These are phyloP conservation scores for Macroventuria anomochaeta DNA, from an alignment of 2,329 filamentous ascomycete genomes.

Conservation along the genomic window DNA sequence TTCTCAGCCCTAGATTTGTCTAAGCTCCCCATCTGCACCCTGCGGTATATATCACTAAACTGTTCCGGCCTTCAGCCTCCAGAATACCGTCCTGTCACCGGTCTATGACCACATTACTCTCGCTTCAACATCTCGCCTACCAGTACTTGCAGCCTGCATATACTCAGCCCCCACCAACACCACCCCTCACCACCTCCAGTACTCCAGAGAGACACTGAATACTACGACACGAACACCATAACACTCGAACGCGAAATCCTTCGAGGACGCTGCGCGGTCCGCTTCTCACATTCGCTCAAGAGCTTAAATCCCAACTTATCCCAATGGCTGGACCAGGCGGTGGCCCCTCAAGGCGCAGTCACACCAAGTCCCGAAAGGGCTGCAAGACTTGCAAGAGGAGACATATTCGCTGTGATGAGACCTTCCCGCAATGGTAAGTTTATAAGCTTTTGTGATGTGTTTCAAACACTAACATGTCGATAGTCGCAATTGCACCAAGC, in stretches of 20 bases:
- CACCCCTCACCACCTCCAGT: constrained; percentile 22
- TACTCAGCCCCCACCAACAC: constrained; percentile 41
- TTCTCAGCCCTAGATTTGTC: constrained; percentile 24
- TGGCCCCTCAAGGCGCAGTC: constrained; percentile 87
- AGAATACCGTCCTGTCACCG: constrained; percentile 39
- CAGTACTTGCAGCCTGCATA: constrained; percentile 41
- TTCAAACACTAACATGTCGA: constrained; percentile 28
- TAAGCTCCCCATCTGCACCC: constrained; percentile 40
- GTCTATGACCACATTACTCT: constrained; percentile 41
- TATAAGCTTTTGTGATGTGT: not conserved
- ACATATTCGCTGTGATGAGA: constrained; percentile 98
- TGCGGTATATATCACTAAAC: constrained; percentile 47
- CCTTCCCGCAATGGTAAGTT: constrained; percentile 90
- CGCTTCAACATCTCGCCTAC: constrained; percentile 39
- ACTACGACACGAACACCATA: constrained; percentile 18
- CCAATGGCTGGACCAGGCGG: constrained; percentile 93
- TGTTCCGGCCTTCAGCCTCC: constrained; percentile 33
- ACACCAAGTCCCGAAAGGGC: constrained; percentile 98
- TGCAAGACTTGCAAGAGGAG: constrained; percentile 98
- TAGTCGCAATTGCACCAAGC: constrained; percentile 97
- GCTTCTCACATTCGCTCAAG: constrained; percentile 25
- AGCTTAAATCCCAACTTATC: constrained; percentile 6
- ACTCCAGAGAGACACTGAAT: constrained; percentile 18
- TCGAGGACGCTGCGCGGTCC: constrained; percentile 18
- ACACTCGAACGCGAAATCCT: constrained; percentile 21